phyloP scores from a whole-genome alignment of 371 early-diverging fungal species.

The Catenaria anguillulae region DNA sequence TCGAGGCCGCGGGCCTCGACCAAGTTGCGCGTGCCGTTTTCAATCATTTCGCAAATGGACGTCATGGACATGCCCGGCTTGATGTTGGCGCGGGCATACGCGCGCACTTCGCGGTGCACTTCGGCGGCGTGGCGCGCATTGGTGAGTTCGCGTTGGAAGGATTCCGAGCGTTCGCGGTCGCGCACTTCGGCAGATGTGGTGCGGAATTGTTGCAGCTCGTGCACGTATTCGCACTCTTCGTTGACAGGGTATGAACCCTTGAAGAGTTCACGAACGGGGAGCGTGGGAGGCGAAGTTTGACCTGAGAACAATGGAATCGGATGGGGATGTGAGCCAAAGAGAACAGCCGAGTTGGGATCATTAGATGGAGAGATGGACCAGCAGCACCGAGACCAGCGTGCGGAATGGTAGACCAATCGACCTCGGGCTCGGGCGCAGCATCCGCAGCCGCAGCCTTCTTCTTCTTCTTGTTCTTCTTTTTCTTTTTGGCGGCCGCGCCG shows the following conservation, averaged over 20 bases:
- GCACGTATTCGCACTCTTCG: slow-evolving; percentile 52
- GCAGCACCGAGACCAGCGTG: slow-evolving; percentile 6
- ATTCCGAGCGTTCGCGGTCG: slow-evolving; percentile 57
- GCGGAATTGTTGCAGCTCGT: slow-evolving; percentile 58
- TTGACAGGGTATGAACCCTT: slow-evolving; percentile 52
- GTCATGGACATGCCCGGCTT: slow-evolving; percentile 95
- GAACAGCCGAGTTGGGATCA: no score
- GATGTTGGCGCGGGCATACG: slow-evolving; percentile 63
- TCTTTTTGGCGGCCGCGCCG: slow-evolving; percentile 10
- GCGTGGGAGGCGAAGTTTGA: slow-evolving; percentile 51
- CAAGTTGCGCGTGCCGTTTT: slow-evolving; percentile 84
- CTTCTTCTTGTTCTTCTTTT: slow-evolving; percentile 13
- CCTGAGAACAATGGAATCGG: no score
- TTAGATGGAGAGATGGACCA: neutral
- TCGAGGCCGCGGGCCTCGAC: slow-evolving; percentile 83
- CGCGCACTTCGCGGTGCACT: slow-evolving; percentile 81
- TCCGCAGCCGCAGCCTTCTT: slow-evolving; percentile 22
- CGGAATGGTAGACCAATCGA: slow-evolving; percentile 12
- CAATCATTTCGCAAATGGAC: slow-evolving; percentile 85
- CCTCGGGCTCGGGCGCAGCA: neutral
- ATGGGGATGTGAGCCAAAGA: no score
- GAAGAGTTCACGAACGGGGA: slow-evolving; percentile 62
- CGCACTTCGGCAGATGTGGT: slow-evolving; percentile 69
- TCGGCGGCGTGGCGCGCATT: slow-evolving; percentile 83
- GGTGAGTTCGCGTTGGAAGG: slow-evolving; percentile 63